A percentile compares a stretch with the other conserved stretches of the same genome.
Evolutionary conservation across 2,329 filamentous ascomycete species (phyloP).

Genomic region (Colletotrichum spaethianum): DNA sequence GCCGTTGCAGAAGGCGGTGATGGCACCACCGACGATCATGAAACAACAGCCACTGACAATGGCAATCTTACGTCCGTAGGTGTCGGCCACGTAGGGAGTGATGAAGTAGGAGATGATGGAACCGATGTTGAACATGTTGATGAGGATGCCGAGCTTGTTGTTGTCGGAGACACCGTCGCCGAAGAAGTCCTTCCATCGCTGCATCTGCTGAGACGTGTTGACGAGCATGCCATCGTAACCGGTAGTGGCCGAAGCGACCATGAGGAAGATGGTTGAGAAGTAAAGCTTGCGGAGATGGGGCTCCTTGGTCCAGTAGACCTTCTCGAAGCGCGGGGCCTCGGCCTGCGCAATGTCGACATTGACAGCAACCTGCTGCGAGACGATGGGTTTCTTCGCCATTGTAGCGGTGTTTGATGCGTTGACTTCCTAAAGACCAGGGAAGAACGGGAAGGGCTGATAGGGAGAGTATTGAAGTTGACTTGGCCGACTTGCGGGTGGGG

Average conservation of each 20-base stretch:
- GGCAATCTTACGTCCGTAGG: slow-evolving; percentile 58
- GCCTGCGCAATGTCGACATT: slow-evolving; percentile 57
- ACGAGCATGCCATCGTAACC: slow-evolving; percentile 74
- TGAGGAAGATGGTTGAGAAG: slow-evolving; percentile 65
- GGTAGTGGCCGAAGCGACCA: slow-evolving; percentile 73
- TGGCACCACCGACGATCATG: slow-evolving; percentile 60
- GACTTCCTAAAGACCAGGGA: slow-evolving; percentile 18
- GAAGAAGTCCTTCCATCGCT: slow-evolving; percentile 67
- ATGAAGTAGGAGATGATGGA: slow-evolving; percentile 63
- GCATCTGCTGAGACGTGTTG: slow-evolving; percentile 72
- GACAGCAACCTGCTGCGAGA: slow-evolving; percentile 44
- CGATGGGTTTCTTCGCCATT: slow-evolving; percentile 39
- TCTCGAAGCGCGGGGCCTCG: slow-evolving; percentile 66
- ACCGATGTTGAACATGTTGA: slow-evolving; percentile 68
- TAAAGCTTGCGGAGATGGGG: slow-evolving; percentile 71
- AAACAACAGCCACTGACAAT: slow-evolving; percentile 60
- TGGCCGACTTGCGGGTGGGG: slow-evolving; percentile 37
- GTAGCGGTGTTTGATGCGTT: slow-evolving; percentile 15
- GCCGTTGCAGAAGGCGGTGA: slow-evolving; percentile 59
- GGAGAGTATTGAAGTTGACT: slow-evolving; percentile 26
- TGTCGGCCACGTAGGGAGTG: slow-evolving; percentile 61
- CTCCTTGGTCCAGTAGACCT: slow-evolving; percentile 70
- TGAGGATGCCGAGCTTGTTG: slow-evolving; percentile 63
- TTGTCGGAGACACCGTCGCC: slow-evolving; percentile 54
- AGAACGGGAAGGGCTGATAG: slow-evolving; percentile 4